phyloP scores from a whole-genome alignment of 352 stramenopile genomes.

The Globisporangium spinosum region DNA sequence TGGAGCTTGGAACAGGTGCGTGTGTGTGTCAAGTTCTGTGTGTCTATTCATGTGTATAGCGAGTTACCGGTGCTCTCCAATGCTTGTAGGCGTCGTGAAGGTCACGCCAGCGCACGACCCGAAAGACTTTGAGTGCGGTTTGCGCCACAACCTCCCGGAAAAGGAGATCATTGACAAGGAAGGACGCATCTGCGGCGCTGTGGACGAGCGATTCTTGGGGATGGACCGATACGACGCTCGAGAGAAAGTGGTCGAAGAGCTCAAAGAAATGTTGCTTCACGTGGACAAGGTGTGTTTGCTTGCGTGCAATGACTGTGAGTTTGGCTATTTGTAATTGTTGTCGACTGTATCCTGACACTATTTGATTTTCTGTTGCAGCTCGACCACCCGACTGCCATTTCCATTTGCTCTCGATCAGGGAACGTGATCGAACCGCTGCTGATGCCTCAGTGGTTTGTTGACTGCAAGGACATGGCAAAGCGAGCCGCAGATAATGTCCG shows the following conservation, averaged over 20 bases:
- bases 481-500: conserved; percentile 92
- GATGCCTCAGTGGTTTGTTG: conserved; percentile 98
- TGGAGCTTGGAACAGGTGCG: conserved; percentile 97
- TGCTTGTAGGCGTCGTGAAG: conserved; percentile 71
- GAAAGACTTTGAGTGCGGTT: conserved; percentile 99
- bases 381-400: conserved; percentile 83
- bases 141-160: conserved; percentile 90
- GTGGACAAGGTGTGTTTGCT: conserved; percentile 89
- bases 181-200: conserved; percentile 60
- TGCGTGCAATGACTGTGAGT: conserved; percentile 28
- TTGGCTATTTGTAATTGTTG: not conserved
- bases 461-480: conserved; percentile 92
- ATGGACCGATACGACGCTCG: conserved; percentile 95
- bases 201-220: conserved; percentile 86
- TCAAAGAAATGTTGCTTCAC: conserved; percentile 85
- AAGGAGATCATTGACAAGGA: conserved; percentile 71
- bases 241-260: conserved; percentile 87
- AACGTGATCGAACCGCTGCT: conserved; percentile 99
- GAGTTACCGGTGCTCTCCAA: not conserved
- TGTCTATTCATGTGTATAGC: no score
- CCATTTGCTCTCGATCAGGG: conserved; percentile 95
- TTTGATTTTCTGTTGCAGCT: conserved; percentile 24
- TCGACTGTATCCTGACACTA: not conserved
- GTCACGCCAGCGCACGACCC: conserved; percentile 99
- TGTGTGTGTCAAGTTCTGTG: not conserved